A percentile compares a stretch with the other conserved stretches of the same genome.
Conservation (phyloP, 148 eudicot genomes). For the Rhododendron griersonianum region DNA sequence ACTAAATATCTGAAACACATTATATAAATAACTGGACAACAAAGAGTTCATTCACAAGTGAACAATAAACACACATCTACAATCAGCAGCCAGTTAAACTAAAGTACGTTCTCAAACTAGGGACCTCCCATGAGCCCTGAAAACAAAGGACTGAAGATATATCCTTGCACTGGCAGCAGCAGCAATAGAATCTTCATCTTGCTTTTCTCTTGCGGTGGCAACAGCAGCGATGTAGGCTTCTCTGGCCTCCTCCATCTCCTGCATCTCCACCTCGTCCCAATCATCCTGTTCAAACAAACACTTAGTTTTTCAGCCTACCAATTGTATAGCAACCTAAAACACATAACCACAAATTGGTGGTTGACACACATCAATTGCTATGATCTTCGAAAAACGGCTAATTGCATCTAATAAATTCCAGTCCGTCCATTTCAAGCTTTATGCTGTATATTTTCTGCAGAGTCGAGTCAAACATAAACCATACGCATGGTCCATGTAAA, state of each 20-base stretch:
- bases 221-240: constrained; percentile 67
- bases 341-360: neutral
- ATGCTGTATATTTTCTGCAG: neutral
- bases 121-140: constrained; percentile 16
- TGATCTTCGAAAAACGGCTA: neutral
- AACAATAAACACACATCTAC: neutral
- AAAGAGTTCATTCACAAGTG: neutral
- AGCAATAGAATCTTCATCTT: constrained; percentile 74
- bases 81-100: neutral
- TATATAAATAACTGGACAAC: neutral
- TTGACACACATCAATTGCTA: neutral
- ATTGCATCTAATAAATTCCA: neutral
- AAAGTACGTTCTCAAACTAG: neutral
- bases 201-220: constrained; percentile 63
- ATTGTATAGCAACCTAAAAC: neutral
- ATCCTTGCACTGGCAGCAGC: constrained; percentile 59
- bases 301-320: neutral
- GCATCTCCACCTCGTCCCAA: constrained; percentile 47
- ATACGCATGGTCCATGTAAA: neutral
- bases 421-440: neutral
- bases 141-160: constrained; percentile 59
- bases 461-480: neutral
- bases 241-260: constrained; percentile 64
- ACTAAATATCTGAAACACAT: neutral
- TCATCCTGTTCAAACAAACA: constrained; percentile 42